Conservation (phyloP, 768 basidiomycete genomes). For the Lyophyllum shimeji region DNA sequence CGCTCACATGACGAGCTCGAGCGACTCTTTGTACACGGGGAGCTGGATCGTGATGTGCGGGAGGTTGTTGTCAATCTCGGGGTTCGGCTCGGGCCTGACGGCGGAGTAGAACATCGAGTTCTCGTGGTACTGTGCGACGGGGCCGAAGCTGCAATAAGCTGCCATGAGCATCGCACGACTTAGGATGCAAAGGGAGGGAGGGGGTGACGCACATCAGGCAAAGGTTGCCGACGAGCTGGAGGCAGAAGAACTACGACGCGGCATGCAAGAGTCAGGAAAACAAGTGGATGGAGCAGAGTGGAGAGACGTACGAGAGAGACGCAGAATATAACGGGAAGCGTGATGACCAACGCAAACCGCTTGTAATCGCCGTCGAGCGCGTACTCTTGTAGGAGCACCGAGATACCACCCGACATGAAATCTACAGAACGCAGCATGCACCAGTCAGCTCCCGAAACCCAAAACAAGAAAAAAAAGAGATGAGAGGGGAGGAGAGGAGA, state of each 20-base stretch:
- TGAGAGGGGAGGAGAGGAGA: background rate
- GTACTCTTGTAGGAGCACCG: constrained; percentile 64
- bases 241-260: constrained; percentile 64
- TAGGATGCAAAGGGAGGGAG: constrained; percentile 5
- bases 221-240: constrained; percentile 68
- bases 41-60: constrained; percentile 82
- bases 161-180: constrained; percentile 1
- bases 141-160: constrained; percentile 52
- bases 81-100: constrained; percentile 61
- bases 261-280: background rate
- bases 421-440: constrained; percentile 26
- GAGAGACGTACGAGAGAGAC: constrained; percentile 61
- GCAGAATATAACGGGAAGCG: constrained; percentile 73
- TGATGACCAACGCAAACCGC: constrained; percentile 65
- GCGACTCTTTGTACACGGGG: constrained; percentile 85
- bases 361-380: constrained; percentile 59
- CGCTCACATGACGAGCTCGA: constrained; percentile 70
- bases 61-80: constrained; percentile 64
- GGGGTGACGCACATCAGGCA: constrained; percentile 45
- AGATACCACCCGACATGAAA: constrained; percentile 61
- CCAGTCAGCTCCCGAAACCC: background rate
- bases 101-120: constrained; percentile 85
- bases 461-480: too few relatives aligned
- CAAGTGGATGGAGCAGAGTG: background rate
- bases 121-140: constrained; percentile 80